Conservation (phyloP, 495 filamentous ascomycete species). For the Neurospora sp. region DNA sequence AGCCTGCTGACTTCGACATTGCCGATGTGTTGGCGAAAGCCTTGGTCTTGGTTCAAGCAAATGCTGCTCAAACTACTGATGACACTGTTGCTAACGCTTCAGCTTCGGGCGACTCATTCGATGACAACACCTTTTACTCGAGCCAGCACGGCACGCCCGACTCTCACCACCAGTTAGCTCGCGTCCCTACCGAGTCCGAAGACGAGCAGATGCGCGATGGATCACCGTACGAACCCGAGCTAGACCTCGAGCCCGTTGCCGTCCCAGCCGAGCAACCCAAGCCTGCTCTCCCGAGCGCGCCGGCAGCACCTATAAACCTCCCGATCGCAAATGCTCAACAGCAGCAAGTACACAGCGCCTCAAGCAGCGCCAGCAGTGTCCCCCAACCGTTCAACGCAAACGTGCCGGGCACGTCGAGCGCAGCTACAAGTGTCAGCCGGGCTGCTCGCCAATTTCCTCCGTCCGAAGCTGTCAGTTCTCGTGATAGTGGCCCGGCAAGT, state of each 20-base stretch:
- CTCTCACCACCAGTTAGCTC: conserved; percentile 25
- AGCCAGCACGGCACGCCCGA: conserved; percentile 54
- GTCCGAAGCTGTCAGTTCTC: conserved; percentile 18
- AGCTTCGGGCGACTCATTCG: conserved; percentile 66
- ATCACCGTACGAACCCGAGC: conserved; percentile 23
- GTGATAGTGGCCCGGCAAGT: conserved; percentile 27
- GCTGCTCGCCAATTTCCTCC: conserved; percentile 4
- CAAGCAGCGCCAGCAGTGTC: not conserved
- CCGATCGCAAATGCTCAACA: conserved; percentile 1
- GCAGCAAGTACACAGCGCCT: conserved; percentile 5
- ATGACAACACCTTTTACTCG: conserved; percentile 92
- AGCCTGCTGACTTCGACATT: conserved; percentile 62
- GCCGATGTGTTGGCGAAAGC: conserved; percentile 64
- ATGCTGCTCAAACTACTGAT: conserved; percentile 38
- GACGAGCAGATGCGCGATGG: conserved; percentile 33
- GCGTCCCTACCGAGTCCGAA: conserved; percentile 31
- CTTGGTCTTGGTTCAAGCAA: conserved; percentile 50
- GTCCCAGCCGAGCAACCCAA: not conserved
- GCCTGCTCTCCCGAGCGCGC: conserved; percentile 5
- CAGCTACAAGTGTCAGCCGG: conserved; percentile 4
- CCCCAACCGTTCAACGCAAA: conserved; percentile 1
- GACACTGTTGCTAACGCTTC: conserved; percentile 48
- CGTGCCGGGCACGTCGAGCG: conserved; percentile 9
- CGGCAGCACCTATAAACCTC: conserved; percentile 2
- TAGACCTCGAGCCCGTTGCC: conserved; percentile 13